Evolutionary conservation across 768 basidiomycete species (phyloP).

Genomic region (Leccinum obscurum): DNA sequence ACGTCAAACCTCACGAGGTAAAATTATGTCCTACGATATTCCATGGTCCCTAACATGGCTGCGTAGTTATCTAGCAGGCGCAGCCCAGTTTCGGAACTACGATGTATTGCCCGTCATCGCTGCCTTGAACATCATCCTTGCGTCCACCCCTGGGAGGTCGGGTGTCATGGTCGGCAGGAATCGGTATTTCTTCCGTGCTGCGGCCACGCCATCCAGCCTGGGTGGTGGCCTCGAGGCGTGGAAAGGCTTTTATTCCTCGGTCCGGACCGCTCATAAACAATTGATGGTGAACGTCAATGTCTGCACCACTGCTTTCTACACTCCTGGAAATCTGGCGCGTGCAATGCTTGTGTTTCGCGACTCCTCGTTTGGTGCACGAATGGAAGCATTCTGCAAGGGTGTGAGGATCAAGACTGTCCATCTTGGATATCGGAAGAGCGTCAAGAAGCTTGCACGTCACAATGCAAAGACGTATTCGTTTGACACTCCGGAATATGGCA

Average conservation of each 20-base stretch:
- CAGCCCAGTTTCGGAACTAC: constrained; percentile 41
- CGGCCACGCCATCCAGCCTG: constrained; percentile 32
- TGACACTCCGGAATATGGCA: constrained; percentile 39
- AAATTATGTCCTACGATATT: constrained; percentile 3
- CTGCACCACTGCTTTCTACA: constrained; percentile 52
- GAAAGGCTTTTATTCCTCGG: constrained; percentile 51
- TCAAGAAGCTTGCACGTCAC: constrained; percentile 51
- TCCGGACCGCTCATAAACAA: constrained; percentile 42
- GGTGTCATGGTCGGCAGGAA: constrained; percentile 55
- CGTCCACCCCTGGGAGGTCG: constrained; percentile 44
- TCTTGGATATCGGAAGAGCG: constrained; percentile 72
- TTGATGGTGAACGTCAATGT: constrained; percentile 56
- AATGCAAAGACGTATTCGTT: constrained; percentile 43
- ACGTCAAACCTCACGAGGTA: constrained; percentile 43
- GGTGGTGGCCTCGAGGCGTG: constrained; percentile 58
- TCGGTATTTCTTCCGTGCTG: constrained; percentile 49
- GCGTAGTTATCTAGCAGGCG: constrained; percentile 46
- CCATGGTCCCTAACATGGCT: constrained; percentile 7
- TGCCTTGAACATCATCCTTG: constrained; percentile 51
- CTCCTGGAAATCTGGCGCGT: constrained; percentile 42
- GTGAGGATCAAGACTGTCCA: constrained; percentile 67
- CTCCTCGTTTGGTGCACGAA: constrained; percentile 59
- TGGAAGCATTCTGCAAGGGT: constrained; percentile 61
- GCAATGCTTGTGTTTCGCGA: constrained; percentile 43
- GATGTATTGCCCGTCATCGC: constrained; percentile 49